These are phyloP conservation scores for Gossypium sturtianum DNA, from an alignment of 345 rosid species.

Conservation along the genomic window DNA sequence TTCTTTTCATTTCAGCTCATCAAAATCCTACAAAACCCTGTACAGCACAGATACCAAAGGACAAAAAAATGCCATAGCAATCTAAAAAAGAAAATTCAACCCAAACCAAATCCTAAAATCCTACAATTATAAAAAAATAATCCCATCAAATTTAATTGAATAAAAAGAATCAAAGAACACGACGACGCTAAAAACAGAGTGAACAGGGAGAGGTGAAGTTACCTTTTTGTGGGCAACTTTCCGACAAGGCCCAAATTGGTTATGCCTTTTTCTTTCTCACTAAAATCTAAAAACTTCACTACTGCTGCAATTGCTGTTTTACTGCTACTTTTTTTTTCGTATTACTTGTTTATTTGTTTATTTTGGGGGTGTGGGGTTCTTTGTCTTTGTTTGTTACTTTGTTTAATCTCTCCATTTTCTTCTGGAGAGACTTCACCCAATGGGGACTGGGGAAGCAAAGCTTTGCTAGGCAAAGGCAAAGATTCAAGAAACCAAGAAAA, in stretches of 20 bases:
- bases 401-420: neutral
- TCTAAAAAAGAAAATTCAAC: neutral
- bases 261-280: slow-evolving; percentile 12
- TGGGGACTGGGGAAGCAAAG: neutral
- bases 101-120: neutral
- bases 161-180: neutral
- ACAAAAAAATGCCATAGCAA: neutral
- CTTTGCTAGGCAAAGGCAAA: neutral
- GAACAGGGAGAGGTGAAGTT: neutral
- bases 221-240: slow-evolving; percentile 30
- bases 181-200: neutral
- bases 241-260: slow-evolving; percentile 23
- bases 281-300: neutral
- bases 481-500: neutral
- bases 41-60: neutral
- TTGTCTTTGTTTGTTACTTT: neutral
- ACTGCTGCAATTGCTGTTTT: neutral
- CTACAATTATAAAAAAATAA: neutral
- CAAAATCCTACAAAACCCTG: neutral
- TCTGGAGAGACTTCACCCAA: neutral
- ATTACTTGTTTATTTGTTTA: too few relatives aligned
- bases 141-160: neutral
- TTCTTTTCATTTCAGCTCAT: neutral
- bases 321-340: neutral
- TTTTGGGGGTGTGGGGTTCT: neutral